Conservation (phyloP, 352 stramenopile species). For the Phytophthora agathidicida region DNA sequence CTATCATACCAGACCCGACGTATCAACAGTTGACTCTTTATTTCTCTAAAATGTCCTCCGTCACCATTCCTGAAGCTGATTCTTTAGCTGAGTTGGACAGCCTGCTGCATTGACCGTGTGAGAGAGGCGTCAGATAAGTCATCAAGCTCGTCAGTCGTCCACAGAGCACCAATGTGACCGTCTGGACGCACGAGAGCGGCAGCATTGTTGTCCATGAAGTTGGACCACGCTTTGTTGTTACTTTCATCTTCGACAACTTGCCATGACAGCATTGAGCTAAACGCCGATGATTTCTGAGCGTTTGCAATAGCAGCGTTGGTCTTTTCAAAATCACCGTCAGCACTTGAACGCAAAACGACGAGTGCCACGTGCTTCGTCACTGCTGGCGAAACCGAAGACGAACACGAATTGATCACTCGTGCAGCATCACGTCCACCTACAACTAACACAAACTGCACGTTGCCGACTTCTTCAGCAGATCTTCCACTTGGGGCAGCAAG, state of each 20-base stretch:
- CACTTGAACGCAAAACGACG: constrained; percentile 35
- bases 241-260: constrained; percentile 31
- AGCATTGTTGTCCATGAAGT: constrained; percentile 39
- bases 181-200: constrained; percentile 81
- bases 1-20: background rate
- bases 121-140: constrained; percentile 14
- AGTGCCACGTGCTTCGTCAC: constrained; percentile 46
- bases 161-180: constrained; percentile 77
- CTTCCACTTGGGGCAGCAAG: constrained; percentile 13
- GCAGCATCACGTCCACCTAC: constrained; percentile 39
- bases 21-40: constrained; percentile 25
- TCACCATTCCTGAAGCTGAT: background rate
- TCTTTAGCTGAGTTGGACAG: constrained; percentile 36
- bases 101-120: constrained; percentile 29
- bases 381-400: constrained; percentile 1
- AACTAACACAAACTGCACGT: constrained; percentile 66
- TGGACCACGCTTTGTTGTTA: constrained; percentile 40
- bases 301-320: constrained; percentile 11
- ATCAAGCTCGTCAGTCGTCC: constrained; percentile 37
- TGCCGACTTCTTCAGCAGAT: constrained; percentile 4
- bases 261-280: constrained; percentile 44
- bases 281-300: constrained; percentile 18
- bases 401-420: constrained; percentile 24
- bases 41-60: constrained; percentile 25
- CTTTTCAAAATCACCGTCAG: constrained; percentile 20